Evolutionary conservation across 1,284 basidiomycete genomes (phyloP).

Genomic region (Neonothopanus nambi): DNA sequence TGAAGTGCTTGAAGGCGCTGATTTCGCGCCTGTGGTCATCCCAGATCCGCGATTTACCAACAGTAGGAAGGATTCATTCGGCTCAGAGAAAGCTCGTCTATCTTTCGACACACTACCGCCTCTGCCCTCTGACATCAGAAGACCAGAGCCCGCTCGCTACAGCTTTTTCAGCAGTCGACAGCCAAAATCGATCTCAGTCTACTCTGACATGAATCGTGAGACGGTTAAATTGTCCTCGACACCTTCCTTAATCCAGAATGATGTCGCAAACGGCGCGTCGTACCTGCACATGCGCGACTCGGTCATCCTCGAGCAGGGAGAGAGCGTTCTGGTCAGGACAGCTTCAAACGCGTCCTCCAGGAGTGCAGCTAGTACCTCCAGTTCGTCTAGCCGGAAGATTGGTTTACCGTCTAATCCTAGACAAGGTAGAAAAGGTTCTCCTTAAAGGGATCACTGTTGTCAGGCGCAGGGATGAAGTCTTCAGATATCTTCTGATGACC

Average conservation of each 20-base stretch:
- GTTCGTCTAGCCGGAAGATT: background rate
- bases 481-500: no score
- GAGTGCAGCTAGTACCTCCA: background rate
- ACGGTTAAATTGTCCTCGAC: slow-evolving; percentile 20
- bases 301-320: background rate
- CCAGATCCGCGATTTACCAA: background rate
- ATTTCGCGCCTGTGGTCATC: slow-evolving; percentile 12
- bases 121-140: background rate
- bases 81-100: background rate
- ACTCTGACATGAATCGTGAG: slow-evolving; percentile 15
- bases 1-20: slow-evolving; percentile 9
- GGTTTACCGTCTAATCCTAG: slow-evolving; percentile 1
- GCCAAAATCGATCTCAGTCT: slow-evolving; percentile 13
- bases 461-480: no score
- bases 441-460: no score
- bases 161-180: no score
- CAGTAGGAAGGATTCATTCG: background rate
- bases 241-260: slow-evolving; percentile 10
- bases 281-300: background rate
- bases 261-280: background rate
- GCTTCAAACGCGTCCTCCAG: background rate
- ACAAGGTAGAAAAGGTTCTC: background rate
- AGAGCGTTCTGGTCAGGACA: background rate
- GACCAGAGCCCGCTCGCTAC: background rate
- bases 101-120: background rate